Conservation (phyloP, 179 eudicot genomes). For the Carnegiea gigantea region DNA sequence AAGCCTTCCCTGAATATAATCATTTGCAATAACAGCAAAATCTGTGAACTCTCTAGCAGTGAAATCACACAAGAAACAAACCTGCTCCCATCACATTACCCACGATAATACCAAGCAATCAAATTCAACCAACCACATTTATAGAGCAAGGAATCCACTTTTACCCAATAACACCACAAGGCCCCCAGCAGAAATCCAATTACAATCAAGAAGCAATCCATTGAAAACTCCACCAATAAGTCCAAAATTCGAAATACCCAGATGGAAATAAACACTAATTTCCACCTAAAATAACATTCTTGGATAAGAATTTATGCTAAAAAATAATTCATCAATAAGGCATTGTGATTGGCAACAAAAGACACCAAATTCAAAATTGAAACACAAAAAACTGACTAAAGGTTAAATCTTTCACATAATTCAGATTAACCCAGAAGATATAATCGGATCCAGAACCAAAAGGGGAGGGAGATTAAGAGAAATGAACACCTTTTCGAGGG, state of each 20-base stretch:
- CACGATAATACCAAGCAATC: background rate
- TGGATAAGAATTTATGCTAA: background rate
- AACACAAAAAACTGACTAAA: background rate
- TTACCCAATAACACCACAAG: background rate
- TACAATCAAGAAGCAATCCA: background rate
- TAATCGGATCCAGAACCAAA: background rate
- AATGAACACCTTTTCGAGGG: constrained; percentile 78
- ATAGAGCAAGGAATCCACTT: background rate
- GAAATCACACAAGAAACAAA: background rate
- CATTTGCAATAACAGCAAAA: background rate
- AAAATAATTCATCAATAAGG: background rate
- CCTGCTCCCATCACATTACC: background rate
- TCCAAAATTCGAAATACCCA: background rate
- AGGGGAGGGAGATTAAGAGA: background rate
- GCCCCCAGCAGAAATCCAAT: background rate
- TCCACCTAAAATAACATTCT: background rate
- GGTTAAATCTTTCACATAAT: background rate
- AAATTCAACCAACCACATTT: background rate
- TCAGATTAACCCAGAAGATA: background rate
- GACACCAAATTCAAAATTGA: background rate
- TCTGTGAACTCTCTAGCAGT: background rate
- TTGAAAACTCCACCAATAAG: background rate
- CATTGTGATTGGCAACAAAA: background rate
- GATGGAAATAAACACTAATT: background rate
- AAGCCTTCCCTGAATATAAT: background rate